Percentiles rank a stretch among this genome's conserved stretches.
Conservation (phyloP, 2,329 filamentous ascomycete species). For the Aspergillus carbonarius region DNA sequence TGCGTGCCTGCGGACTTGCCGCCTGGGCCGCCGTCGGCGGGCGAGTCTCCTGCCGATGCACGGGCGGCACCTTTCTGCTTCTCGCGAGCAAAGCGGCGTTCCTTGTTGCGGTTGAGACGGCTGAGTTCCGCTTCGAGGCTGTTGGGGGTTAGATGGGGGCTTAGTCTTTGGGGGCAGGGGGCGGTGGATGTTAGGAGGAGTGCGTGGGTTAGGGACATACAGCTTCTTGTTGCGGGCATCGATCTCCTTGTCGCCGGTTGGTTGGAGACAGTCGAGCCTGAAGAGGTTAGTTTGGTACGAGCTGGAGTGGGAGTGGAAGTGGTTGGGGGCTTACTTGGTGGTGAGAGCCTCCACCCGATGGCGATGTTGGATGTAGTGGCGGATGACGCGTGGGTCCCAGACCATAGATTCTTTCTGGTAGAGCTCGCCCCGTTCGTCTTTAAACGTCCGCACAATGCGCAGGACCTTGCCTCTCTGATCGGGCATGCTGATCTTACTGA, state of each 20-base stretch:
- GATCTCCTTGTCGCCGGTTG: slow-evolving; percentile 65
- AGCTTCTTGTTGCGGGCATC: slow-evolving; percentile 62
- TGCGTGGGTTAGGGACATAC: slow-evolving; percentile 36
- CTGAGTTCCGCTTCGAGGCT: slow-evolving; percentile 73
- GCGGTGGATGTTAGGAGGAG: not conserved
- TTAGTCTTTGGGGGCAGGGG: not conserved
- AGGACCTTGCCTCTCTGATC: slow-evolving; percentile 69
- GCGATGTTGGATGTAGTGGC: slow-evolving; percentile 79
- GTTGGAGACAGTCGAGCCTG: slow-evolving; percentile 60
- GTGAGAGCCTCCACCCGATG: slow-evolving; percentile 68
- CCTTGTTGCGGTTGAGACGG: slow-evolving; percentile 86
- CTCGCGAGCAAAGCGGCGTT: slow-evolving; percentile 84
- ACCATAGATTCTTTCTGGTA: slow-evolving; percentile 61
- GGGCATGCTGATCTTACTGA: slow-evolving; percentile 68
- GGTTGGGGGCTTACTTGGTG: slow-evolving; percentile 62
- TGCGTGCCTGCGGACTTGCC: slow-evolving; percentile 67
- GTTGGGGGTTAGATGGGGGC: slow-evolving; percentile 15
- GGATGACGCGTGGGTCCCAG: slow-evolving; percentile 81
- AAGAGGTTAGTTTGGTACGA: slow-evolving; percentile 1
- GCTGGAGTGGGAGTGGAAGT: not conserved
- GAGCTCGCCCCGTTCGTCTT: slow-evolving; percentile 64
- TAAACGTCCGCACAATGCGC: slow-evolving; percentile 70
- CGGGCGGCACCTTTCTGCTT: slow-evolving; percentile 70
- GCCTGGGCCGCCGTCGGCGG: slow-evolving; percentile 40
- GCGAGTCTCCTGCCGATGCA: slow-evolving; percentile 47